These are phyloP conservation scores for Chlamydomonas eustigma DNA, from an alignment of 139 green algal genomes.

Conservation along the genomic window DNA sequence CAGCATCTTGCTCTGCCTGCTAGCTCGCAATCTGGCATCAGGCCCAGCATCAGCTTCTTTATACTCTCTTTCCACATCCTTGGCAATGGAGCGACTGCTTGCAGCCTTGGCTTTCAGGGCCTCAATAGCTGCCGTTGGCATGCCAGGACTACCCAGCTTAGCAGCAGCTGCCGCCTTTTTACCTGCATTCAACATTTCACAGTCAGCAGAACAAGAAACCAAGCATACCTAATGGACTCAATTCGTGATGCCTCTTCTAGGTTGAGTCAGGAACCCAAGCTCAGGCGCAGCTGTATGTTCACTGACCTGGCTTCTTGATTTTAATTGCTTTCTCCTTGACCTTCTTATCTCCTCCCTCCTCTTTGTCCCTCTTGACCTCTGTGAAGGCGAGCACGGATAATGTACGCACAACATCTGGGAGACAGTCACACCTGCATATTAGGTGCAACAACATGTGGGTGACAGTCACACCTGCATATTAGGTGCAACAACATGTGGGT, in stretches of 20 bases:
- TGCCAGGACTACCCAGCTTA: slow-evolving; percentile 8
- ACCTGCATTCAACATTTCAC: not conserved
- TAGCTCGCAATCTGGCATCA: slow-evolving; percentile 19
- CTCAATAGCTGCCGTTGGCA: slow-evolving; percentile 3
- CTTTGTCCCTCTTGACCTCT: slow-evolving; percentile 23
- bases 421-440: slow-evolving; percentile 50
- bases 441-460: slow-evolving; percentile 53
- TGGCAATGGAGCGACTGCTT: not conserved
- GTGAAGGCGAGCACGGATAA: slow-evolving; percentile 54
- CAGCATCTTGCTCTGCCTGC: slow-evolving; percentile 52
- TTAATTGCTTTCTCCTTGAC: slow-evolving; percentile 20
- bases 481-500: slow-evolving; percentile 53
- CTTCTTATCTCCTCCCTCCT: slow-evolving; percentile 4
- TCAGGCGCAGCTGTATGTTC: too few relatives aligned
- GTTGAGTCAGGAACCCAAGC: too few relatives aligned
- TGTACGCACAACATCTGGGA: slow-evolving; percentile 41
- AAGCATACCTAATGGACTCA: too few relatives aligned
- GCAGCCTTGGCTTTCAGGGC: slow-evolving; percentile 4
- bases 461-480: slow-evolving; percentile 50
- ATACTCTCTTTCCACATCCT: slow-evolving; percentile 49
- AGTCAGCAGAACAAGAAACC: too few relatives aligned
- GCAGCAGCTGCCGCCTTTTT: slow-evolving; percentile 33
- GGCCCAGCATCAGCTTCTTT: slow-evolving; percentile 52
- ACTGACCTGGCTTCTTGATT: slow-evolving; percentile 17
- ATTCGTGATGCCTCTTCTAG: too few relatives aligned